Percentiles rank a stretch among this genome's conserved stretches.
Evolutionary conservation across 1,284 basidiomycete genomes (phyloP).

Genomic region (Pyrrhoderma lamaoense): DNA sequence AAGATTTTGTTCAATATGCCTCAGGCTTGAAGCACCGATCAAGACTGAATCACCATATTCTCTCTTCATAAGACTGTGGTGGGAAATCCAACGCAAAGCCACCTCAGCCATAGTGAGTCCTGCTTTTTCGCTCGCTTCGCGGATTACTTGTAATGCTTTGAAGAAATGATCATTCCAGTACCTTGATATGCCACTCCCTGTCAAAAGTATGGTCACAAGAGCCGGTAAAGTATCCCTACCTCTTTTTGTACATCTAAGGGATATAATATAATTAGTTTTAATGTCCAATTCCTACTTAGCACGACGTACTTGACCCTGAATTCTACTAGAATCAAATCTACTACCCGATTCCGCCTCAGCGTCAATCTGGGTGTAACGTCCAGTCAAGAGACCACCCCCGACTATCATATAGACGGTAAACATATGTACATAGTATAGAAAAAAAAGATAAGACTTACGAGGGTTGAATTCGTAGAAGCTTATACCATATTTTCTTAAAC

Average conservation of each 20-base stretch:
- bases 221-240: background rate
- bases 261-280: too few relatives aligned
- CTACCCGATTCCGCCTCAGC: conserved; percentile 33
- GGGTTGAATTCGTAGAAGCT: conserved; percentile 56
- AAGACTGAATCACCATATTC: conserved; percentile 26
- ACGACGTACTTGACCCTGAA: background rate
- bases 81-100: conserved; percentile 26
- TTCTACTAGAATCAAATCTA: conserved; percentile 32
- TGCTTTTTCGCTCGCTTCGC: conserved; percentile 20
- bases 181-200: background rate
- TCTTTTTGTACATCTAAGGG: conserved; percentile 4
- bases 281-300: too few relatives aligned
- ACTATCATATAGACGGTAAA: conserved; percentile 16
- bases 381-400: conserved; percentile 38
- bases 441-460: conserved; percentile 5
- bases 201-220: background rate
- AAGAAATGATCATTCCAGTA: conserved; percentile 23
- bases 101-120: conserved; percentile 24
- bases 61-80: conserved; percentile 25
- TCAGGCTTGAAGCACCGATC: conserved; percentile 25
- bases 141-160: conserved; percentile 23
- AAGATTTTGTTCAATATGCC: conserved; percentile 21
- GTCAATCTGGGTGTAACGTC: conserved; percentile 30
- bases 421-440: background rate
- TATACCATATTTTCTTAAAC: conserved; percentile 54